A percentile compares a stretch with the other conserved stretches of the same genome.
These are phyloP conservation scores for Penicillium waksmanii DNA, from an alignment of 495 filamentous ascomycete species.

Conservation along the genomic window DNA sequence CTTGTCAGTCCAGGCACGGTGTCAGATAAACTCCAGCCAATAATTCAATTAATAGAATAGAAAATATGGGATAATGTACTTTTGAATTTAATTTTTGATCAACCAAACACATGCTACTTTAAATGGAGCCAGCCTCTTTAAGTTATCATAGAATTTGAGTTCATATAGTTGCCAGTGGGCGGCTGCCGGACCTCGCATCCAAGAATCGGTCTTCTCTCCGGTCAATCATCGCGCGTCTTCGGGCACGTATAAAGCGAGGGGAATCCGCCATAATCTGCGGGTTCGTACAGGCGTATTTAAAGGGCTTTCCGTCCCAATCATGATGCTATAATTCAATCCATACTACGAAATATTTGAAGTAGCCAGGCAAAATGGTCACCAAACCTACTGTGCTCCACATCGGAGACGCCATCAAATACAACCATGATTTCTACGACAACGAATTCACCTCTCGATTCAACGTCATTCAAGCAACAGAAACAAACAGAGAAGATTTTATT, in stretches of 20 bases:
- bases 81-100: background rate
- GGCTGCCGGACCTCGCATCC: background rate
- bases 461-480: conserved; percentile 54
- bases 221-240: background rate
- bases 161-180: too few relatives aligned
- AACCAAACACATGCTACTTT: too few relatives aligned
- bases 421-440: conserved; percentile 52
- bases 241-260: conserved; percentile 6
- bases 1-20: background rate
- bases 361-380: conserved; percentile 7
- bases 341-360: too few relatives aligned
- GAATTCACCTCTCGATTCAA: conserved; percentile 56
- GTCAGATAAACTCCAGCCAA: background rate
- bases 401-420: conserved; percentile 65
- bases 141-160: too few relatives aligned
- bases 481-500: conserved; percentile 60
- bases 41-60: background rate
- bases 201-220: conserved; percentile 11
- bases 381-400: conserved; percentile 61
- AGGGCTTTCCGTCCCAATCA: too few relatives aligned
- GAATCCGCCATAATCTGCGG: background rate
- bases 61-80: background rate
- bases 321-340: too few relatives aligned
- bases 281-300: background rate
- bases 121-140: too few relatives aligned